Evolutionary conservation across 306 rosid genomes (phyloP), one percentile per base, ranked within the genome.

Genomic region (Lathyrus aphaca): DNA sequence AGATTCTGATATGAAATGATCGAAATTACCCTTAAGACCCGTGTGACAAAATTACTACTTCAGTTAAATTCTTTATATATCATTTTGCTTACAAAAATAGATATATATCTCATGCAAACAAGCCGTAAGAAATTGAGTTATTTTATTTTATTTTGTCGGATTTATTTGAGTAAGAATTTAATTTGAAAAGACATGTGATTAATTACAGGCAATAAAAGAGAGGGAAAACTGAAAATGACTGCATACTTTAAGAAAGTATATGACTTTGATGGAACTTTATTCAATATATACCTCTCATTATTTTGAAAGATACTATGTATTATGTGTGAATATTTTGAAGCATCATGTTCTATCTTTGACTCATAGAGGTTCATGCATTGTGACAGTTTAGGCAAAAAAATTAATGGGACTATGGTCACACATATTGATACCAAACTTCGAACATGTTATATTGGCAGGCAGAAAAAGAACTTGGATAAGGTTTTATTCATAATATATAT

Each of bases 311-410:
- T 77, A 64, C 82, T 57, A 56, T 3, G n/a, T 40, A 56, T 56
- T 71, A 69, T 63, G 54, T 23, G 40, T 16, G 56, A 77, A 49
- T 38, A 51, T 56, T 40, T 56, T 46, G 74, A 78, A 72, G 82
- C 68, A 78, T 65, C 43, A 35, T 69, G 72, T 78, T 57, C 82
- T 39, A 65, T 46, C 58, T 68, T 78, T 78, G 82, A 78, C 82
- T 74, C 50, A 57, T 16, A 25, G 30, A 46, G 74, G 77, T 66
- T 72, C 82, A 66, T 78, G 74, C 57, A 78, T 66, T 66, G 38
- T 23, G 46, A 30, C 59, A 65, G 50, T 61, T 71, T 40, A 56
- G 19, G 58, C 44, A 55, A 54, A 54, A 70, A 56, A 10, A 70
- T 71, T 67, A 12, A 70, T 55, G 29, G 44, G 19, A 9, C 27